phyloP scores from a whole-genome alignment of 2,329 filamentous ascomycete genomes.

The Beauveria rudraprayagi region DNA sequence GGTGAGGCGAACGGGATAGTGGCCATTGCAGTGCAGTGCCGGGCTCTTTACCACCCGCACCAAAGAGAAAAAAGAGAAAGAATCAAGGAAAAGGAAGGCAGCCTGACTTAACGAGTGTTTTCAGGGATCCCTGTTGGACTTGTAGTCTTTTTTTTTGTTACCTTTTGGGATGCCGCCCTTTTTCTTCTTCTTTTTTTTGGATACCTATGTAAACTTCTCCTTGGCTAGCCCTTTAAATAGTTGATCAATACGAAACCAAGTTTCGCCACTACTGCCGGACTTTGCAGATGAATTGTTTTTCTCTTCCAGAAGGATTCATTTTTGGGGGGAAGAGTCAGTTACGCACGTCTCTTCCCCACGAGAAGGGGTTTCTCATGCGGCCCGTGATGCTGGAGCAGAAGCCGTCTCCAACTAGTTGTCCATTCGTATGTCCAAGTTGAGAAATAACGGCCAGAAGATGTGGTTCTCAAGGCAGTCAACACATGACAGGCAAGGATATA shows the following conservation, averaged over 20 bases:
- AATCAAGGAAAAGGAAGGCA: neutral
- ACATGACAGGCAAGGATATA: no score
- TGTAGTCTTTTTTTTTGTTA: neutral
- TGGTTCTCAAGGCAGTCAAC: no score
- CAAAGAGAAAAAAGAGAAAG: constrained; percentile 10
- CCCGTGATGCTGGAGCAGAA: no score
- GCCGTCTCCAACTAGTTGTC: no score
- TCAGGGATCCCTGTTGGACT: constrained; percentile 4
- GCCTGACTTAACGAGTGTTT: neutral
- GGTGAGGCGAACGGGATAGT: constrained; percentile 3
- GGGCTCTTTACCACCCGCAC: neutral
- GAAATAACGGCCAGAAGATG: no score
- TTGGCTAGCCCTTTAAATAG: constrained; percentile 5
- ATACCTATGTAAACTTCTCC: constrained; percentile 6
- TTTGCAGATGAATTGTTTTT: neutral
- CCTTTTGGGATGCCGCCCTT: neutral
- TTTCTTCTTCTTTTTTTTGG: neutral
- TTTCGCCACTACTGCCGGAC: neutral
- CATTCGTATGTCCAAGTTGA: no score
- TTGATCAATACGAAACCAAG: constrained; percentile 10
- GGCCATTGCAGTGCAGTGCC: neutral
- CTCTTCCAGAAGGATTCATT: no score
- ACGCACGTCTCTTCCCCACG: no score
- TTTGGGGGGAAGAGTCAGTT: no score
- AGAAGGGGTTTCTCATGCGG: no score